Evolutionary conservation across 805 yeast genomes (phyloP).

Genomic region (Candida morakotiae): DNA sequence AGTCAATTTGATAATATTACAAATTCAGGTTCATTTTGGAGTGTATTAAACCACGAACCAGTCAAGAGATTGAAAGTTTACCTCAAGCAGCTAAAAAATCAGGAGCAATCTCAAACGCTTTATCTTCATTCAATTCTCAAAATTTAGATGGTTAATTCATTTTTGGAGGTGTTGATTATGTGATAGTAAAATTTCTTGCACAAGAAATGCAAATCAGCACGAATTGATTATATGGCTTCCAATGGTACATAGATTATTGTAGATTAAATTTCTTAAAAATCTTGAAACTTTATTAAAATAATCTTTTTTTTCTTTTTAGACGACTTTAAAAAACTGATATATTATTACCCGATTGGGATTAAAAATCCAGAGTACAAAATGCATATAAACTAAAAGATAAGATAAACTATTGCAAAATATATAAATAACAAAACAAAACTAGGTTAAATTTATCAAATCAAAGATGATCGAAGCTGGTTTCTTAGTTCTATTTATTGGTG

Average conservation of each 20-base stretch:
- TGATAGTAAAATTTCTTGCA: neutral
- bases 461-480: constrained; percentile 8
- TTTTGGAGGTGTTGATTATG: constrained; percentile 4
- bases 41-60: neutral
- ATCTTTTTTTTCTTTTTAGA: too few relatives aligned
- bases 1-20: neutral
- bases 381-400: neutral
- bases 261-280: too few relatives aligned
- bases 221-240: neutral
- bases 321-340: too few relatives aligned
- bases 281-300: too few relatives aligned
- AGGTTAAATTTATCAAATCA: neutral
- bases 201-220: neutral
- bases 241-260: constrained; percentile 1
- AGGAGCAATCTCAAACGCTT: neutral
- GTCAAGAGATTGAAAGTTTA: neutral
- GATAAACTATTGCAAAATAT: neutral
- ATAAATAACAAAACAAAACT: neutral
- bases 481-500: constrained; percentile 10
- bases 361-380: neutral
- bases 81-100: neutral
- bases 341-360: neutral
- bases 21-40: neutral
- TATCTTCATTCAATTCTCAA: neutral
- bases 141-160: neutral